Percentiles rank a stretch among this genome's conserved stretches.
Evolutionary conservation across 1,284 basidiomycete species (phyloP).

Genomic region (Leccinum solheimii): DNA sequence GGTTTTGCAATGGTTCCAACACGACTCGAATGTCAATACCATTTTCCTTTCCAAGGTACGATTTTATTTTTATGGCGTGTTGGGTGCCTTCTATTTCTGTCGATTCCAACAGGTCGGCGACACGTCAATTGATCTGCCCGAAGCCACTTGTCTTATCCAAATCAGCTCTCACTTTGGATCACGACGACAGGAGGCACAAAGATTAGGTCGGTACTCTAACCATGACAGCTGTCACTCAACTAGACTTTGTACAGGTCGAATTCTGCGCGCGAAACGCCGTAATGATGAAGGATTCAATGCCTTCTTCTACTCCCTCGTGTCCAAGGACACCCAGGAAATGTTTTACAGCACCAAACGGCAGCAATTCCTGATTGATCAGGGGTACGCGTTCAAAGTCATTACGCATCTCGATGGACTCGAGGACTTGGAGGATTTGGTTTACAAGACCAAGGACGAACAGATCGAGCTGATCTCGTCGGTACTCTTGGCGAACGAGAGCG

Average conservation of each 20-base stretch:
- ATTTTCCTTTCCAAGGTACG: conserved; percentile 96
- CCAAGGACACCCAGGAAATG: conserved; percentile 99
- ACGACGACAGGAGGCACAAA: conserved; percentile 95
- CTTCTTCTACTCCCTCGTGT: conserved; percentile 99
- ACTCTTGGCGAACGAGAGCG: conserved; percentile 88
- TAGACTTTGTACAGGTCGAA: conserved; percentile 63
- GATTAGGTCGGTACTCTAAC: conserved; percentile 63
- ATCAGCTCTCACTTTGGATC: conserved; percentile 99
- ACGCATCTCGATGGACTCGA: conserved; percentile 95
- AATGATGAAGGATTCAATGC: conserved; percentile 99
- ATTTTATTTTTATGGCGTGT: conserved; percentile 11
- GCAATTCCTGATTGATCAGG: conserved; percentile 98
- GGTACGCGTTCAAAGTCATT: conserved; percentile 99
- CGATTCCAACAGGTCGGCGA: conserved; percentile 79
- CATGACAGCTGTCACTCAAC: conserved; percentile 18
- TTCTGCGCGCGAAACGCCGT: conserved; percentile 93
- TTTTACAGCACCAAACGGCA: conserved; percentile 99
- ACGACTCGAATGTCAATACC: conserved; percentile 94
- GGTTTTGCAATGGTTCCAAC: conserved; percentile 94
- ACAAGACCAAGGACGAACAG: conserved; percentile 88
- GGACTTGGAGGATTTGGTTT: conserved; percentile 86
- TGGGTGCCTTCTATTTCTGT: conserved; percentile 17
- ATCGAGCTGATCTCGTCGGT: conserved; percentile 94
- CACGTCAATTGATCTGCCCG: conserved; percentile 98
- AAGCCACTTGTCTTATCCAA: conserved; percentile 98